phyloP scores from a whole-genome alignment of 2,329 filamentous ascomycete species.

The Geoglossum cookeanum region DNA sequence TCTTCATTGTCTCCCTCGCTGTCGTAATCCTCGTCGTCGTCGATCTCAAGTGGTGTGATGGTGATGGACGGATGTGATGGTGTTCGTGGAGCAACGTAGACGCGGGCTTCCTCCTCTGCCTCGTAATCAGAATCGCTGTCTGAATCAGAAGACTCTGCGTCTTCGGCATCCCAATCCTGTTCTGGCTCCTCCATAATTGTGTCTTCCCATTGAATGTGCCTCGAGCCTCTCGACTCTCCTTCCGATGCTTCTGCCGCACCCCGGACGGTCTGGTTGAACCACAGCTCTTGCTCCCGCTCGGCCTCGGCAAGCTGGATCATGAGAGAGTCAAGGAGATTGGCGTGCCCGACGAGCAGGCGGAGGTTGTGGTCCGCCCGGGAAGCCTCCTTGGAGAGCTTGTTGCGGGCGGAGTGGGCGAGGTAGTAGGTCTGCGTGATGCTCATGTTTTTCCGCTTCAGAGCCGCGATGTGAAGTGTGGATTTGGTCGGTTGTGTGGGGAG shows the following conservation, averaged over 20 bases:
- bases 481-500: not conserved
- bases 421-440: constrained; percentile 97
- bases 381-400: constrained; percentile 89
- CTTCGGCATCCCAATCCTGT: constrained; percentile 50
- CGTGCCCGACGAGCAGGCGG: constrained; percentile 85
- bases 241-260: constrained; percentile 37
- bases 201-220: constrained; percentile 78
- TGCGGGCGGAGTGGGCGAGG: constrained; percentile 87
- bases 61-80: not conserved
- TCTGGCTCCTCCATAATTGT: constrained; percentile 52
- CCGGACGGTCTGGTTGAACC: constrained; percentile 92
- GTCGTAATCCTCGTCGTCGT: constrained; percentile 16
- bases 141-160: constrained; percentile 28
- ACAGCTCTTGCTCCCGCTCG: constrained; percentile 86
- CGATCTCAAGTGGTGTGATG: constrained; percentile 8
- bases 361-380: constrained; percentile 84
- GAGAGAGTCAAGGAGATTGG: constrained; percentile 89
- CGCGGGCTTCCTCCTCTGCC: constrained; percentile 33
- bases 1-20: constrained; percentile 5
- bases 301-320: constrained; percentile 86
- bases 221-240: constrained; percentile 20
- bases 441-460: constrained; percentile 42
- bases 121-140: constrained; percentile 34
- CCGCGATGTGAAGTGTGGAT: not conserved
- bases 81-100: constrained; percentile 11